Evolutionary conservation across 306 rosid genomes (phyloP).

Genomic region (Ormosia emarginata): DNA sequence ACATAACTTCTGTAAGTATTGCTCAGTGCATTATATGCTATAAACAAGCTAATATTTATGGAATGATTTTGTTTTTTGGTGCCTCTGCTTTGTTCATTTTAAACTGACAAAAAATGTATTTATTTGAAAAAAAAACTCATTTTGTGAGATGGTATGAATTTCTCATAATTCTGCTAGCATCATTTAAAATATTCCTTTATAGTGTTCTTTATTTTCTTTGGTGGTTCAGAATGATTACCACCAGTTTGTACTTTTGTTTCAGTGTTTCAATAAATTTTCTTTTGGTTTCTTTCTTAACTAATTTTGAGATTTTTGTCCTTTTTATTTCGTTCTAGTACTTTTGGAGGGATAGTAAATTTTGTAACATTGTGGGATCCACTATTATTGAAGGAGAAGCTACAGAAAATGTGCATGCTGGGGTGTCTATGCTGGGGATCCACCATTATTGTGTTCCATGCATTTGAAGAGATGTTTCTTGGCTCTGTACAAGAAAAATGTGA

Average conservation of each 20-base stretch:
- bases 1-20: too few species aligned
- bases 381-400: slow-evolving; percentile 64
- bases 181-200: too few species aligned
- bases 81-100: too few species aligned
- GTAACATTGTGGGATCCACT: slow-evolving; percentile 34
- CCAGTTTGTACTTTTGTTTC: slow-evolving; percentile 38
- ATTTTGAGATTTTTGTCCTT: neutral
- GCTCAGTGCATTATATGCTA: too few species aligned
- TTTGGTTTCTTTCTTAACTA: neutral
- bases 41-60: too few species aligned
- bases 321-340: slow-evolving; percentile 48
- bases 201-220: slow-evolving; percentile 31
- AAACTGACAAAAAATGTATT: too few species aligned
- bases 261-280: neutral
- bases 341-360: slow-evolving; percentile 78
- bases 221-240: slow-evolving; percentile 94
- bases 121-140: too few species aligned
- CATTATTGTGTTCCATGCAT: slow-evolving; percentile 74
- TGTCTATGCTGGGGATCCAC: slow-evolving; percentile 78
- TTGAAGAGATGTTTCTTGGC: slow-evolving; percentile 48
- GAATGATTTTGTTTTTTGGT: too few species aligned
- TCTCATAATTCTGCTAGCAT: too few species aligned
- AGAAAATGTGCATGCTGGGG: slow-evolving; percentile 81
- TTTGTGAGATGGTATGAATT: too few species aligned
- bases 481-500: slow-evolving; percentile 76